Base-by-base conservation (phyloP, 495 filamentous ascomycete species). In the Penicillium nucicola region DNA sequence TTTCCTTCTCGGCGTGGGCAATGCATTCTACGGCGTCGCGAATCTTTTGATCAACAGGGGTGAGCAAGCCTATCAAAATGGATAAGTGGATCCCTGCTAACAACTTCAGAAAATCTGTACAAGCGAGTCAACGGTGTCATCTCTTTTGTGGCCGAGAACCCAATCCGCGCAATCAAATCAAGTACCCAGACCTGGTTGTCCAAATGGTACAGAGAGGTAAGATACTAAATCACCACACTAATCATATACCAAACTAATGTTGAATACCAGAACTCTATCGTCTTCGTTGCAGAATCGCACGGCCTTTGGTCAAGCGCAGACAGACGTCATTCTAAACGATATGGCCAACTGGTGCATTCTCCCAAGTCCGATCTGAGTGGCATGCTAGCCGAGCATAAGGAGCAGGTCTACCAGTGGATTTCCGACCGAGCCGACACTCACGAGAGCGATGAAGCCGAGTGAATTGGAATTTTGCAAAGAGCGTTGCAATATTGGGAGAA, bases 1-100 rank as follows among this genome's bases (percentile, higher is more conserved):
- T 18, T 85, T 92, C 64, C 76, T 97, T 35, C 70, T 99, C 42
- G 92, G 93, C 4, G 80, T 95, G 2, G 95, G 93, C 9, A 81
- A 85, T 52, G 81, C 87, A 1, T 89, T 88, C 53, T 69, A 83
- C 8, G 86, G 84, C 0, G 74, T 89, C 17, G 82, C 85, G 42
- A 74, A 85, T n/a, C 76, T 91, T 1, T 67, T 91, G 4, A 83
- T 82, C 19, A 81, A 83, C 48, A 70, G 85, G 67, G 81, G 85
- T 87, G 69, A 47, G 71, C 32, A 14, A 25, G 8, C 1, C 34
- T 13, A 46, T 4, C 34, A 18, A 12, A 8, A 33, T 37, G n/a
- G 6, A 5, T 6, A 7, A 7, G 9, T 19, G 12, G 20, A 37
- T n/a, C 13, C 20, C 38, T 13, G 22, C 33, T 39, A 22, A 42